Percentiles rank a stretch among this genome's conserved stretches.
Evolutionary conservation across 2,329 filamentous ascomycete genomes (phyloP).

Genomic region (Paecilomyces fulvus): DNA sequence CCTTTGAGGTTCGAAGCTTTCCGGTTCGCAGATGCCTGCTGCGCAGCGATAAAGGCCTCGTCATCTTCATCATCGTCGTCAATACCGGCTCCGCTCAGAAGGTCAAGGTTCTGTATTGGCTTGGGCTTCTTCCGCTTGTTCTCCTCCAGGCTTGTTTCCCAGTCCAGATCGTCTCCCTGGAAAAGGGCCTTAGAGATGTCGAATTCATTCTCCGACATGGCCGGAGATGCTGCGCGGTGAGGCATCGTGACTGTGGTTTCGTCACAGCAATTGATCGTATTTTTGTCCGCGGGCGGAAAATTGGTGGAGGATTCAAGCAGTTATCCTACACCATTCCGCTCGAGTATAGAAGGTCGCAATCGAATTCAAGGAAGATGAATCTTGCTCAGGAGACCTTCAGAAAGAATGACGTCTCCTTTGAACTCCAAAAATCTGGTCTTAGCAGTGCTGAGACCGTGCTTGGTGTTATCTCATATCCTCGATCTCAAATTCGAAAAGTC

Average conservation of each 20-base stretch:
- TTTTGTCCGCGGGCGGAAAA: not conserved
- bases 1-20: constrained; percentile 77
- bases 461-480: constrained; percentile 2
- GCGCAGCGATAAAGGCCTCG: constrained; percentile 81
- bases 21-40: constrained; percentile 78
- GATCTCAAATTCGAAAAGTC: constrained; percentile 13
- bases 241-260: constrained; percentile 47
- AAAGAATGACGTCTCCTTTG: not conserved
- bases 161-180: constrained; percentile 46
- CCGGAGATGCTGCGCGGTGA: constrained; percentile 67
- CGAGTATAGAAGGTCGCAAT: not conserved
- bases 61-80: constrained; percentile 54
- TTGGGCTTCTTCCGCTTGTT: constrained; percentile 40
- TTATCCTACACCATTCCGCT: not conserved
- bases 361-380: not conserved
- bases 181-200: constrained; percentile 79
- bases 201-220: constrained; percentile 79
- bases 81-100: constrained; percentile 50
- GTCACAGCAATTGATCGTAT: not conserved
- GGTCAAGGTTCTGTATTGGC: constrained; percentile 33
- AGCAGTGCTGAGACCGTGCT: constrained; percentile 4
- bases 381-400: not conserved
- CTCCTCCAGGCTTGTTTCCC: constrained; percentile 24
- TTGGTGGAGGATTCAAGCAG: not conserved
- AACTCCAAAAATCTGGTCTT: not conserved